phyloP scores from a whole-genome alignment of 148 eudicot species.

The Silene conica region DNA sequence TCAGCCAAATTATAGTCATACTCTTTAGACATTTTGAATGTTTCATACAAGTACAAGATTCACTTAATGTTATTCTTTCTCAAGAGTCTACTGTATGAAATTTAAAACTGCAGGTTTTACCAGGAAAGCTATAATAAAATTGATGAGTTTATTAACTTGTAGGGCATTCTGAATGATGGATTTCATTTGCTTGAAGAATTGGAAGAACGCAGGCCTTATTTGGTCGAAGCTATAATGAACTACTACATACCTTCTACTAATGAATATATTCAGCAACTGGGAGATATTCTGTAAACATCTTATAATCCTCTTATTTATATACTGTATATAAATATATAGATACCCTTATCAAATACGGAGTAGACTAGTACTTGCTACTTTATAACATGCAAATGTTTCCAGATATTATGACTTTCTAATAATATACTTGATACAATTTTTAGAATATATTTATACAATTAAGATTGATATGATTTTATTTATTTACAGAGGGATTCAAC shows the following conservation, averaged over 20 bases:
- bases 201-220: conserved; percentile 2
- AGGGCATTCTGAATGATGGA: conserved; percentile 16
- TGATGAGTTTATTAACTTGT: not conserved
- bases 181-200: conserved; percentile 1
- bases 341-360: not conserved
- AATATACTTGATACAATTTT: no score
- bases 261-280: conserved; percentile 2
- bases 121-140: not conserved
- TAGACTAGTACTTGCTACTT: no score
- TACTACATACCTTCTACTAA: conserved; percentile 8
- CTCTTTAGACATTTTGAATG: not conserved
- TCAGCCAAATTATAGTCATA: not conserved
- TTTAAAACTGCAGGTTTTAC: not conserved
- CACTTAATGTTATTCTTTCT: not conserved
- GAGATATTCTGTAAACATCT: not conserved
- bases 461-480: no score
- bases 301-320: not conserved
- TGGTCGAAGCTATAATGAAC: conserved; percentile 7
- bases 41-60: not conserved
- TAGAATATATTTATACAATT: no score
- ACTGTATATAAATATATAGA: no score
- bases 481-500: not conserved
- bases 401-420: no score
- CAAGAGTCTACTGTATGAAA: not conserved
- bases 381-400: not conserved